Evolutionary conservation across 352 stramenopile species (phyloP).

Genomic region (Globisporangium solare): DNA sequence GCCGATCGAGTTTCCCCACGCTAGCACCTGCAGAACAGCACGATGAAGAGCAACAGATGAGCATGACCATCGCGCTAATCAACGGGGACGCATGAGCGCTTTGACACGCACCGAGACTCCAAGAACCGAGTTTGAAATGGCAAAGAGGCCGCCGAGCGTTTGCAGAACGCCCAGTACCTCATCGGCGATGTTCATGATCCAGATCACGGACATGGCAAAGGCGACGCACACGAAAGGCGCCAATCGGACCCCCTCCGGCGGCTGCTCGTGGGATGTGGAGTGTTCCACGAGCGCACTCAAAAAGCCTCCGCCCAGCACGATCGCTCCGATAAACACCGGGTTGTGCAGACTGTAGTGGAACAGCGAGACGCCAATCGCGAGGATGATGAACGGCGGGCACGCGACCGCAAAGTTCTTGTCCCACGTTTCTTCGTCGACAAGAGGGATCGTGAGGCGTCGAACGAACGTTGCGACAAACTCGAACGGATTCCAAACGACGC

Average conservation of each 20-base stretch:
- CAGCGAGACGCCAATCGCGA: slow-evolving; percentile 49
- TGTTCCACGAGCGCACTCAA: slow-evolving; percentile 42
- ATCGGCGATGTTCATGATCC: slow-evolving; percentile 85
- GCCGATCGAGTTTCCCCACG: slow-evolving; percentile 78
- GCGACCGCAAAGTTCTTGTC: slow-evolving; percentile 67
- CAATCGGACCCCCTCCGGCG: slow-evolving; percentile 42
- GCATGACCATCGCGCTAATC: not conserved
- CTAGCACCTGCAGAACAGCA: slow-evolving; percentile 39
- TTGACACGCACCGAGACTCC: slow-evolving; percentile 59
- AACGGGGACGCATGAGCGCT: not conserved
- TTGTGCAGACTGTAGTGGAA: slow-evolving; percentile 47
- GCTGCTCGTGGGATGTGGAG: slow-evolving; percentile 33
- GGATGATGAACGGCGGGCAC: slow-evolving; percentile 56
- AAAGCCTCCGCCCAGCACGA: slow-evolving; percentile 38
- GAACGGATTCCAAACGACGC: slow-evolving; percentile 65
- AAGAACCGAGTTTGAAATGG: slow-evolving; percentile 71
- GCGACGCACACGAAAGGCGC: slow-evolving; percentile 62
- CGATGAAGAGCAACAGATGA: not conserved
- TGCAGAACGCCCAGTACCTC: slow-evolving; percentile 69
- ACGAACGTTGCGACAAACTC: slow-evolving; percentile 66
- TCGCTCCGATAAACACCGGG: slow-evolving; percentile 34
- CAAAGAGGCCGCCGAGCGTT: slow-evolving; percentile 65
- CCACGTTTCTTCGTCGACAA: slow-evolving; percentile 80
- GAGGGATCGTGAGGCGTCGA: slow-evolving; percentile 64
- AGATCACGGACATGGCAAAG: slow-evolving; percentile 83